phyloP scores from a whole-genome alignment of 192 early-diverging fungal species.

The Kappamyces sp. region DNA sequence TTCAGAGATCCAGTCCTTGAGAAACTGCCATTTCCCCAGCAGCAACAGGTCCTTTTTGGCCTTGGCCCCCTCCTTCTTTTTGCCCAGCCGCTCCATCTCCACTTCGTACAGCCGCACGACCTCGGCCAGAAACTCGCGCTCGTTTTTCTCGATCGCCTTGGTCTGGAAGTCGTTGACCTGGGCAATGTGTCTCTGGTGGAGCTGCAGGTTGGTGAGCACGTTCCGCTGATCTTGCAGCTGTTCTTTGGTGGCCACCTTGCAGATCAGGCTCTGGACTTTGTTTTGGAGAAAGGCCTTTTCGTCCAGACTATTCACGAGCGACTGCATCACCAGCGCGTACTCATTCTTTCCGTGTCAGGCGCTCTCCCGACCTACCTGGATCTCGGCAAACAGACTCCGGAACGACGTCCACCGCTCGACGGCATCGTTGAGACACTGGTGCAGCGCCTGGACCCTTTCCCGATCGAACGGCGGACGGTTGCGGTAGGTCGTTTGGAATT shows the following conservation, averaged over 20 bases:
- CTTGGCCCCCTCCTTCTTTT: background rate
- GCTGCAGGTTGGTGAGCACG: background rate
- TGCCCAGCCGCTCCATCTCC: constrained; percentile 4
- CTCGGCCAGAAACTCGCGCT: background rate
- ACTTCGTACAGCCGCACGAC: background rate
- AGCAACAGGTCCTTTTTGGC: constrained; percentile 2
- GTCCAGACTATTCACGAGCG: background rate
- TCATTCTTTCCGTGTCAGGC: too few species aligned
- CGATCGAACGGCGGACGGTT: background rate
- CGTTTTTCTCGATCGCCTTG: background rate
- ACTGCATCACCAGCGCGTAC: background rate
- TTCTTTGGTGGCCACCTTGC: background rate
- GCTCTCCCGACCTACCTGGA: background rate
- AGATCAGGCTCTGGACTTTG: background rate
- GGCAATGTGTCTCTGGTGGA: background rate
- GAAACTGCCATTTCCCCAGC: constrained; percentile 8
- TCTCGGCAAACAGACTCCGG: background rate
- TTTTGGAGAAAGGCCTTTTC: constrained; percentile 1
- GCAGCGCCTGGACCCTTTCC: background rate
- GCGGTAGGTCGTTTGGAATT: background rate
- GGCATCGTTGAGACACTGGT: background rate
- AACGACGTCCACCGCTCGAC: background rate
- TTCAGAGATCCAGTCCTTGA: constrained; percentile 15
- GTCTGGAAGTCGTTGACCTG: background rate
- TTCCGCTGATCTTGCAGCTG: constrained; percentile 2